Evolutionary conservation across 331 rosid genomes (phyloP).

Genomic region (Saraca asoca): DNA sequence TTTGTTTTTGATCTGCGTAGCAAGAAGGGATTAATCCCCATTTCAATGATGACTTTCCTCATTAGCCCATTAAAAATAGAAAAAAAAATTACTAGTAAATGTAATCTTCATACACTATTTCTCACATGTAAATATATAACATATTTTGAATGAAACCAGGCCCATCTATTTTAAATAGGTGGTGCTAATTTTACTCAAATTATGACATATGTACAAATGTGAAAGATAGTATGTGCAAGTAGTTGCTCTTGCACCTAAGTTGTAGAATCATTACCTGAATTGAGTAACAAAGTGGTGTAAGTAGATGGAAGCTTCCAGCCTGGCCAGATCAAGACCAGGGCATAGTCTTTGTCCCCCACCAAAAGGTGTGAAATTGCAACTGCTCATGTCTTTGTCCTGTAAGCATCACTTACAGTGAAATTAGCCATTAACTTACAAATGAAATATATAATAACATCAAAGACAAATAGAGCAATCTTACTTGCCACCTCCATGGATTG

Average conservation of each 20-base stretch:
- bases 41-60: too few relatives aligned
- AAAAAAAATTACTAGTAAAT: too few relatives aligned
- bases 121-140: too few relatives aligned
- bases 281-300: slow-evolving; percentile 84
- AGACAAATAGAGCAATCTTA: slow-evolving; percentile 41
- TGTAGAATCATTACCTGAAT: slow-evolving; percentile 60
- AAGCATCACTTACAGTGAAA: slow-evolving; percentile 29
- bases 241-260: too few relatives aligned
- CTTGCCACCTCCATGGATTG: slow-evolving; percentile 99
- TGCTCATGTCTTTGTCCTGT: slow-evolving; percentile 78
- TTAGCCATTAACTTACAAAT: neutral
- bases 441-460: slow-evolving; percentile 2
- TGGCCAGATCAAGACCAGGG: slow-evolving; percentile 97
- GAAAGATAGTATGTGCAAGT: too few relatives aligned
- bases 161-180: too few relatives aligned
- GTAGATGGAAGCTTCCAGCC: slow-evolving; percentile 91
- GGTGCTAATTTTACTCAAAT: too few relatives aligned
- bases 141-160: too few relatives aligned
- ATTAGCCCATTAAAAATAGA: too few relatives aligned
- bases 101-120: too few relatives aligned
- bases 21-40: neutral
- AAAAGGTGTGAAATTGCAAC: slow-evolving; percentile 82
- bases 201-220: too few relatives aligned
- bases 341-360: slow-evolving; percentile 98
- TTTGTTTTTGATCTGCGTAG: slow-evolving; percentile 29